These are phyloP conservation scores for Helianthus tuberosus DNA, from an alignment of 129 eudicot genomes.

Conservation along the genomic window DNA sequence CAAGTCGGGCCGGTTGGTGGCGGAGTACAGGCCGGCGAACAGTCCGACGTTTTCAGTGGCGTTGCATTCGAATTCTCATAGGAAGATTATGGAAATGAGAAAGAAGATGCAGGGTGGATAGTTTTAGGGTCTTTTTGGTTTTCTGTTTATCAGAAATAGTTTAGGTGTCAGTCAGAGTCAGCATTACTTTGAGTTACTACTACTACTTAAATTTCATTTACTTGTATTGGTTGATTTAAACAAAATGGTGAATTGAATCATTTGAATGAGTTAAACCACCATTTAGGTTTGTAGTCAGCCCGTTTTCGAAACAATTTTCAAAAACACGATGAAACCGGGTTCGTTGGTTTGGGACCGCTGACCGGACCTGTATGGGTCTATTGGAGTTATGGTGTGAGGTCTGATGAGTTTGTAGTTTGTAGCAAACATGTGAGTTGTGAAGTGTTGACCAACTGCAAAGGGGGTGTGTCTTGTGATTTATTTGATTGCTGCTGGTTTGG, in stretches of 20 bases:
- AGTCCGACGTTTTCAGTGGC: constrained; percentile 71
- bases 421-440: constrained; percentile 1
- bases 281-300: background rate
- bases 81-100: constrained; percentile 83
- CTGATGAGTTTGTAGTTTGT: background rate
- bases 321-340: background rate
- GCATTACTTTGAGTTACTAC: constrained; percentile 10
- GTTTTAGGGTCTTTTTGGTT: background rate
- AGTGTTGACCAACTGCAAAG: background rate
- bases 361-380: background rate
- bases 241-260: background rate
- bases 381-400: background rate
- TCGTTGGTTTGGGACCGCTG: background rate
- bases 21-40: constrained; percentile 80
- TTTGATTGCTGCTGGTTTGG: background rate
- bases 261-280: background rate
- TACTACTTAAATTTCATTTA: background rate
- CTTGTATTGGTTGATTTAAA: constrained; percentile 15
- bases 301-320: background rate
- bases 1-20: constrained; percentile 78
- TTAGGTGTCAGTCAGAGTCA: constrained; percentile 15
- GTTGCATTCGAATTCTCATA: constrained; percentile 79
- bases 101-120: constrained; percentile 49
- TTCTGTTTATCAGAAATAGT: constrained; percentile 4
- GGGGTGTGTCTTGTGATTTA: constrained; percentile 8